phyloP scores from a whole-genome alignment of 176 grass and related monocot genomes.

The Juncus effusus region DNA sequence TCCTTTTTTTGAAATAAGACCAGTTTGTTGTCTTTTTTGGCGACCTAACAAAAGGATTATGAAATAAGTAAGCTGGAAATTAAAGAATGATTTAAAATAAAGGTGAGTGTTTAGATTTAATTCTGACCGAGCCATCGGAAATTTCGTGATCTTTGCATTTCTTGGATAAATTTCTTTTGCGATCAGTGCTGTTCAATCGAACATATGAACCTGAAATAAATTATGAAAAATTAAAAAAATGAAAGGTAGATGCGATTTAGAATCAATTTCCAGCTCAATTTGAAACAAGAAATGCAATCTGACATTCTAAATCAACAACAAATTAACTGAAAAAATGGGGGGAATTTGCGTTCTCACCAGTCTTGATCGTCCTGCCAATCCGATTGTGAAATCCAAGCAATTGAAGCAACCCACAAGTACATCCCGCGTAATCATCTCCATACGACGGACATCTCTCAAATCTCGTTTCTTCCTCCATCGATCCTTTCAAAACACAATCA shows the following conservation, averaged over 20 bases:
- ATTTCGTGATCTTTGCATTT: background rate
- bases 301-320: background rate
- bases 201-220: constrained; percentile 23
- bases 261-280: background rate
- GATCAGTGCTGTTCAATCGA: constrained; percentile 10
- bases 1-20: background rate
- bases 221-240: constrained; percentile 11
- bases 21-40: background rate
- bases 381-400: constrained; percentile 22
- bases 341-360: constrained; percentile 11
- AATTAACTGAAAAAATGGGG: constrained; percentile 1
- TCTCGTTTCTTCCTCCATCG: constrained; percentile 19
- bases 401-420: constrained; percentile 21
- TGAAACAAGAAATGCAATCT: background rate
- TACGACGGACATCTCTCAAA: constrained; percentile 1
- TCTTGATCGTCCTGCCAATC: constrained; percentile 6
- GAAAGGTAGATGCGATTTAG: too few relatives aligned
- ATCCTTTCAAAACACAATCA: background rate
- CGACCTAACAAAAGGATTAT: too few relatives aligned
- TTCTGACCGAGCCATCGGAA: constrained; percentile 13
- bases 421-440: constrained; percentile 13
- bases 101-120: background rate
- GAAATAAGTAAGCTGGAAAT: too few relatives aligned
- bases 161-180: background rate
- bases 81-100: too few relatives aligned